These are phyloP conservation scores for Zasmidium angulare DNA, from an alignment of 2,329 filamentous ascomycete species.

Conservation along the genomic window DNA sequence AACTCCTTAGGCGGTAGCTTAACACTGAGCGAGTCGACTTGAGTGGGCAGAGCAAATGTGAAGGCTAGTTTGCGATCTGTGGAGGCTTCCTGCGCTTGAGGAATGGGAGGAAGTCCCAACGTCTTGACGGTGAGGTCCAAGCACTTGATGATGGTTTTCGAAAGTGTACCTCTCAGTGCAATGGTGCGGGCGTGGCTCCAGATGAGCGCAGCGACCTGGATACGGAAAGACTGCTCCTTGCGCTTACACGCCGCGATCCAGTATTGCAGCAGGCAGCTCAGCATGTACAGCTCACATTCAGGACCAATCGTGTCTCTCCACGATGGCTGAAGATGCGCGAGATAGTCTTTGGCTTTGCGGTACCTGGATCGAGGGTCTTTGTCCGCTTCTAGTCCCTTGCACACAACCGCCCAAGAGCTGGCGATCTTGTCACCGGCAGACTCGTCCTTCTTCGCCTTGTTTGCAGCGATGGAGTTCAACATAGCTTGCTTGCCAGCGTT, in stretches of 20 bases:
- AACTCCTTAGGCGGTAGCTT: conserved; percentile 56
- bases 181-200: conserved; percentile 47
- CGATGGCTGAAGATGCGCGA: conserved; percentile 43
- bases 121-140: conserved; percentile 40
- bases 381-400: conserved; percentile 50
- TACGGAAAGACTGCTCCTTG: conserved; percentile 34
- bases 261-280: conserved; percentile 50
- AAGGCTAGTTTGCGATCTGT: conserved; percentile 44
- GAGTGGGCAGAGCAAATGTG: conserved; percentile 38
- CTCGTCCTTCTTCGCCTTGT: conserved; percentile 45
- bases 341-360: conserved; percentile 50
- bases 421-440: conserved; percentile 40
- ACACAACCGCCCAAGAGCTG: conserved; percentile 47
- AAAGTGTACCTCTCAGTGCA: conserved; percentile 39
- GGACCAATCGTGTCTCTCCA: conserved; percentile 43
- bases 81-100: conserved; percentile 18
- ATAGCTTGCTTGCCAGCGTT: conserved; percentile 45
- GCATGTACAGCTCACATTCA: conserved; percentile 51
- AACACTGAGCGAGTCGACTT: conserved; percentile 29
- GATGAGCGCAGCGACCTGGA: conserved; percentile 47
- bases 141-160: conserved; percentile 42
- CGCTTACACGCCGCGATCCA: conserved; percentile 46
- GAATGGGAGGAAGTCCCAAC: conserved; percentile 40
- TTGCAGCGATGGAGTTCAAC: conserved; percentile 43
- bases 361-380: conserved; percentile 47